phyloP scores from a whole-genome alignment of 163 green algal species.

The Trebouxia gelatinosa region DNA sequence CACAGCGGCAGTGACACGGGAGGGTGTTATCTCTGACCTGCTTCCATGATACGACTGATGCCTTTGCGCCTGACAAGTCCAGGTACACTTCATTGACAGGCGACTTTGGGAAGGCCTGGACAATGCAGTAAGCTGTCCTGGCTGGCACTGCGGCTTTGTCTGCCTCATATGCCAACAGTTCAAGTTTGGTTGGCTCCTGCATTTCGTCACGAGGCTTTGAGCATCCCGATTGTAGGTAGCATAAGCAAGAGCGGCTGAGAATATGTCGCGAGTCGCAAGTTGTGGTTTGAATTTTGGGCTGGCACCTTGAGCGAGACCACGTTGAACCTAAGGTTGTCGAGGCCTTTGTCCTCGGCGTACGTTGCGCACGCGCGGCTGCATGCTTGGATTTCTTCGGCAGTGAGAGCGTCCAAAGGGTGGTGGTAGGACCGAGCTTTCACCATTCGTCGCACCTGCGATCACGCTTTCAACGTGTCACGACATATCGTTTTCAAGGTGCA shows the following conservation, averaged over 20 bases:
- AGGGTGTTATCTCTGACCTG: too few relatives aligned
- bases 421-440: neutral
- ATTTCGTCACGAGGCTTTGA: neutral
- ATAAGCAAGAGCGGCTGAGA: neutral
- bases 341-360: slow-evolving; percentile 22
- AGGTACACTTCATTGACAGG: slow-evolving; percentile 41
- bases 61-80: slow-evolving; percentile 29
- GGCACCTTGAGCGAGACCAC: slow-evolving; percentile 38
- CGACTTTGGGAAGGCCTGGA: slow-evolving; percentile 44
- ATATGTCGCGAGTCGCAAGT: neutral
- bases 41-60: slow-evolving; percentile 36
- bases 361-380: slow-evolving; percentile 14
- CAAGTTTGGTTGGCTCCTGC: slow-evolving; percentile 18
- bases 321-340: slow-evolving; percentile 37
- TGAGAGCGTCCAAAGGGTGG: slow-evolving; percentile 47
- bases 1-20: too few relatives aligned
- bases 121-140: slow-evolving; percentile 51
- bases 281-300: too few relatives aligned
- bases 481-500: too few relatives aligned
- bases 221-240: neutral
- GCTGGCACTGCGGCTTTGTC: neutral
- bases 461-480: too few relatives aligned
- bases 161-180: neutral
- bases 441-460: too few relatives aligned
- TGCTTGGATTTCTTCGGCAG: slow-evolving; percentile 34